These are phyloP conservation scores for Straminergon stramineum DNA, from an alignment of 225 moss, liverwort and hornwort genomes.

Conservation along the genomic window DNA sequence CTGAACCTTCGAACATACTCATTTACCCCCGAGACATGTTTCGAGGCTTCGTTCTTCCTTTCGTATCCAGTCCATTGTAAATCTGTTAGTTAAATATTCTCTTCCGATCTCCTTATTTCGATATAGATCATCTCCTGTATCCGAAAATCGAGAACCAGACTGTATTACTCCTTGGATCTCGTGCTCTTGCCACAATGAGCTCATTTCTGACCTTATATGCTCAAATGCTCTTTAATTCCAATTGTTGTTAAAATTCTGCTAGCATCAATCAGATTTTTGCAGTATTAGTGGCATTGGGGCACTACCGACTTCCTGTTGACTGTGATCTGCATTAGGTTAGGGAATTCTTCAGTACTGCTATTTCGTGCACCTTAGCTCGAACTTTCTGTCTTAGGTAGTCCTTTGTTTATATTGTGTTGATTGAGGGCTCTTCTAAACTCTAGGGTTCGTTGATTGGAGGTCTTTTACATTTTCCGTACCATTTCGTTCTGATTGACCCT, in stretches of 20 bases:
- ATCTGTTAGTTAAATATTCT: neutral
- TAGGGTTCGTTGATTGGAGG: neutral
- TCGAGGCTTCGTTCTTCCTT: neutral
- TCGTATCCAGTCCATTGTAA: neutral
- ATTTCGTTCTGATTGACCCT: neutral
- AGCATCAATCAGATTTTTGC: neutral
- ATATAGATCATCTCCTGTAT: neutral
- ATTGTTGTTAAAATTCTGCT: neutral
- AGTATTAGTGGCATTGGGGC: neutral
- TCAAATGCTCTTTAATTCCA: neutral
- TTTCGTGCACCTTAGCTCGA: neutral
- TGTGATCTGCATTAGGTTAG: neutral
- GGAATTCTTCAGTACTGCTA: neutral
- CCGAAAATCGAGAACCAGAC: neutral
- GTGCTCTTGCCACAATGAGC: neutral
- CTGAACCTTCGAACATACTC: neutral
- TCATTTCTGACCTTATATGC: neutral
- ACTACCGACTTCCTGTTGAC: too few species aligned
- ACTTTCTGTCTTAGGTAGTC: neutral
- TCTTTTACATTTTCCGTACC: neutral
- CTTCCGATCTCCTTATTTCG: neutral
- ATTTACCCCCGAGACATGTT: too few species aligned
- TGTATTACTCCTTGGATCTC: neutral
- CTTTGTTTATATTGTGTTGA: too few species aligned
- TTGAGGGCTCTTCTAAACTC: neutral